These are phyloP conservation scores for Trichoderma sp. DNA, from an alignment of 2,329 filamentous ascomycete genomes.

Conservation along the genomic window DNA sequence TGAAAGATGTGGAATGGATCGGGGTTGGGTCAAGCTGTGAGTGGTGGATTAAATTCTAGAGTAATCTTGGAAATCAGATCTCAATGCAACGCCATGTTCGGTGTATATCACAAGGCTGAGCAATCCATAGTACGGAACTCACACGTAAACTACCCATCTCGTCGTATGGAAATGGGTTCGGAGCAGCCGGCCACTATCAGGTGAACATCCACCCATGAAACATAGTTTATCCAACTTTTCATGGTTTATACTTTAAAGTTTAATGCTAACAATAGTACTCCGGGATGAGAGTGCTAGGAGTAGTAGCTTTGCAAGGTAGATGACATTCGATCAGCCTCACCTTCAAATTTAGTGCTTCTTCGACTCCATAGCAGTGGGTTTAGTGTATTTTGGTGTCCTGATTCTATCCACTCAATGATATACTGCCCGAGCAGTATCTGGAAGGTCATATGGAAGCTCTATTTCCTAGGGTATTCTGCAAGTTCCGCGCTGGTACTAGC, in stretches of 20 bases:
- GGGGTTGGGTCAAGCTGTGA: not conserved
- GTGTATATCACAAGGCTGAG: not conserved
- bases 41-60: slow-evolving; percentile 22
- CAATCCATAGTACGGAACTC: not conserved
- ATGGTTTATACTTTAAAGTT: not conserved
- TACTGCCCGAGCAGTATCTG: not conserved
- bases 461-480: not conserved
- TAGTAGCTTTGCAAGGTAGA: not conserved
- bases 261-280: not conserved
- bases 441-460: not conserved
- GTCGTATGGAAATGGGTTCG: not conserved
- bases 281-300: not conserved
- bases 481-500: not conserved
- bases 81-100: not conserved
- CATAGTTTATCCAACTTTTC: not conserved
- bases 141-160: not conserved
- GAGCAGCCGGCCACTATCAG: not conserved
- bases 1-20: not conserved
- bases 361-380: not conserved
- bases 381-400: not conserved
- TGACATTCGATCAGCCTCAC: not conserved
- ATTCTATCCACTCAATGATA: not conserved
- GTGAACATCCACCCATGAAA: not conserved
- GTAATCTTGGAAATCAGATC: not conserved
- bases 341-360: not conserved